Evolutionary conservation across 352 stramenopile species (phyloP), one percentile per base, ranked within the genome.

Genomic region (Aphanomyces cochlioides): DNA sequence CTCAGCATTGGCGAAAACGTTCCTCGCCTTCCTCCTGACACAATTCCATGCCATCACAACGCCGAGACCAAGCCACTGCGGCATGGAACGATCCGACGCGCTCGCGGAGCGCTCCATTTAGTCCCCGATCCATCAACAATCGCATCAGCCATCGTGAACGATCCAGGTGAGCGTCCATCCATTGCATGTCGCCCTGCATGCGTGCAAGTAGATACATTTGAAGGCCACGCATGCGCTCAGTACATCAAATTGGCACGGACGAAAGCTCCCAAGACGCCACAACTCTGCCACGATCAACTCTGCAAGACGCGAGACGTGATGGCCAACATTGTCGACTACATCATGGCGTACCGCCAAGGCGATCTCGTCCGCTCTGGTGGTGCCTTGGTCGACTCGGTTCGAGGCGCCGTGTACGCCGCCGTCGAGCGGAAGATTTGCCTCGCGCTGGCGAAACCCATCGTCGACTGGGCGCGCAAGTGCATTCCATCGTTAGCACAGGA

Each of bases 281-380:
- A 34, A 5, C 53, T 58, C 5, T 76, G 73, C 43, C 73, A 73
- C 17, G 65, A 58, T 48, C 79, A 79, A 60, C 50, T 84, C n/a
- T 68, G 47, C 45, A 72, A 73, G 34, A 72, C 77, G 17, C 76
- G 78, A 19, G 76, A 80, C 48, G 75, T 71, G 28, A 74, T 81
- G 50, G 59, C 65, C 28, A 73, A 81, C 47, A 37, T 84, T 7
- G 68, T 75, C 21, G 57, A 74, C 48, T 84, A 82, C 57, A 72
- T 84, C 8, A n/a, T 78, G 7, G 59, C 72, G 21, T 81, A 79
- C 65, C 72, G 78, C 3, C 41, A 74, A 3, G 39, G 6, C 19
- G 69, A 78, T 36, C 57, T 79, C 0, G 17, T 10, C 7, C 8
- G 17, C 8, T 28, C 12, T 7, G 21, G 15, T 28, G 43, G 15